Base-by-base conservation (phyloP, 1,284 basidiomycete genomes). In the Sporisorium exsertum region DNA sequence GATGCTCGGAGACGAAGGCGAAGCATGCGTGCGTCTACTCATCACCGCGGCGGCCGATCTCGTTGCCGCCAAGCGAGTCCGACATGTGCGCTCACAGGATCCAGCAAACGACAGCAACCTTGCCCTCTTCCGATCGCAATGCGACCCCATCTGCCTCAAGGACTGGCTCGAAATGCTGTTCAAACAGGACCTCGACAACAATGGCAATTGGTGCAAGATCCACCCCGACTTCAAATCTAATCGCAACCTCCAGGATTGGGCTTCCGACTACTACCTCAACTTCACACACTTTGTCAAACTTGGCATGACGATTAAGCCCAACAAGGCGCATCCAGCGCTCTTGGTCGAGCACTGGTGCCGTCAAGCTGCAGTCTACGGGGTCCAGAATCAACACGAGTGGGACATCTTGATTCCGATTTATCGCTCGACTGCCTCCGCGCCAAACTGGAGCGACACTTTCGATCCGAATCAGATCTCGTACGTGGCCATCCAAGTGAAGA, bases 21-120 rank as follows among this genome's bases (percentile, higher is more conserved):
- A 77, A 32, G 76, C 76, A 58, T 78, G 75, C 46, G 64, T 78
- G 1, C 72, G 69, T 32, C 51, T 60, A 20, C 42, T 78, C 35
- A 37, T 63, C 52, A 52, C 32, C 35, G 27, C 68, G 32, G 59
- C 65, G 37, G 42, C 42, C 18, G 42, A 43, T 43, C 18, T 43
- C 18, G 42, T 43, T 20, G 42, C 42, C 16, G 42, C 42, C 18
- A 20, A 20, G 18, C 42, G 42, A 20, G 42, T 43, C n/a, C n/a
- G n/a, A n/a, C n/a, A n/a, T n/a, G n/a, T n/a, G n/a, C n/a, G n/a
- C n/a, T n/a, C n/a, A n/a, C n/a, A n/a, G n/a, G n/a, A n/a, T n/a
- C n/a, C n/a, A n/a, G 3, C 8, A 15, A 37, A 37, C 42, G n/a
- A n/a, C 5, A 43, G 42, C 42, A 12, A 43, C 7, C 18, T 43